Percentiles rank a stretch among this genome's conserved stretches.
Conservation (phyloP, 176 grass and related monocot genomes). For the sorghum (Sorghum bicolor) region Sorghum_bicolor_NCBIv3 NC_012872.2:52793001-52793500, state of each 20-base stretch:
- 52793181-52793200: neutral
- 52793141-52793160: neutral
- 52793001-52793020: constrained; percentile 79
- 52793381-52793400: too few relatives aligned
- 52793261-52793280: neutral
- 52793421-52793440: too few relatives aligned
- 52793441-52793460: too few relatives aligned
- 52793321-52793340: too few relatives aligned
- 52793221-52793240: neutral
- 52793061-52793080: neutral
- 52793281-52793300: neutral
- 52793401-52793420: too few relatives aligned
- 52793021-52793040: constrained; percentile 94
- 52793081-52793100: neutral
- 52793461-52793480: too few relatives aligned
- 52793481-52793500: too few relatives aligned
- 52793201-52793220: constrained; percentile 12
- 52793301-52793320: neutral
- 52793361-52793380: too few relatives aligned
- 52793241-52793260: neutral
- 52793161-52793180: neutral
- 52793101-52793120: constrained; percentile 9
- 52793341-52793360: too few relatives aligned
- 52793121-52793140: constrained; percentile 3
- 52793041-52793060: constrained; percentile 6